phyloP scores from a whole-genome alignment of 2,329 filamentous ascomycete genomes.

The Parasarocladium wereldwijsianum region DNA sequence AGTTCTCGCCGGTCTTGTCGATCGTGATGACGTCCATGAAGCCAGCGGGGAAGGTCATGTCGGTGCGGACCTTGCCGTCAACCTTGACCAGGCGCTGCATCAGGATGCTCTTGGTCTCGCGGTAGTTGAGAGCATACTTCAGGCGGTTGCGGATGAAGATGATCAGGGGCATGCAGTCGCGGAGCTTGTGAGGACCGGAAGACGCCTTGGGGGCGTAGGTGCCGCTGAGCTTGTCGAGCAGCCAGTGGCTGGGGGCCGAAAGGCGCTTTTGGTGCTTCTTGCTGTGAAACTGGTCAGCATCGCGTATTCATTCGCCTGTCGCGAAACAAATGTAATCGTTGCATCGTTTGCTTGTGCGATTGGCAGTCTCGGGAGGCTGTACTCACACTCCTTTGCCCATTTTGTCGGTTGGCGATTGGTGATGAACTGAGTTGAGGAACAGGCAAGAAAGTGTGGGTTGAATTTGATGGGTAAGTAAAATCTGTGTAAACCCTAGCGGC shows the following conservation, averaged over 20 bases:
- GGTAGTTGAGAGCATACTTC: slow-evolving; percentile 99
- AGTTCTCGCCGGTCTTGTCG: slow-evolving; percentile 99
- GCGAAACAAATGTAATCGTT: background rate
- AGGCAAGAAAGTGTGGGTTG: no score
- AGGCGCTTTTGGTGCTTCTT: slow-evolving; percentile 99
- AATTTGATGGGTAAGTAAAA: no score
- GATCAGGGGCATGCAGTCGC: slow-evolving; percentile 97
- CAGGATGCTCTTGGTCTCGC: slow-evolving; percentile 93
- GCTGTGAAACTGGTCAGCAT: slow-evolving; percentile 34
- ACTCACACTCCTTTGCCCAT: slow-evolving; percentile 3
- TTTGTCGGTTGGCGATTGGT: background rate
- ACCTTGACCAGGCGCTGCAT: slow-evolving; percentile 99
- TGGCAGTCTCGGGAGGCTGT: background rate
- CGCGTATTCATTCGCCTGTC: slow-evolving; percentile 2
- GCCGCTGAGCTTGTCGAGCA: slow-evolving; percentile 98
- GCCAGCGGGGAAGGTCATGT: slow-evolving; percentile 90
- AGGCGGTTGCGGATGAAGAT: slow-evolving; percentile 95
- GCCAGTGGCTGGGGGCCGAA: slow-evolving; percentile 98
- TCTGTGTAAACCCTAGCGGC: no score
- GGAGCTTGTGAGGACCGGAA: slow-evolving; percentile 94
- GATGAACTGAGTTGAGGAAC: no score
- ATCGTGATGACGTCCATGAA: slow-evolving; percentile 99
- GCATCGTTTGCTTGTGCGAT: background rate
- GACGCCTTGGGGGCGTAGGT: slow-evolving; percentile 59
- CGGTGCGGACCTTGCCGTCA: slow-evolving; percentile 98